These are phyloP conservation scores for Phytopythium aichiense DNA, from an alignment of 352 stramenopile species.

Conservation along the genomic window DNA sequence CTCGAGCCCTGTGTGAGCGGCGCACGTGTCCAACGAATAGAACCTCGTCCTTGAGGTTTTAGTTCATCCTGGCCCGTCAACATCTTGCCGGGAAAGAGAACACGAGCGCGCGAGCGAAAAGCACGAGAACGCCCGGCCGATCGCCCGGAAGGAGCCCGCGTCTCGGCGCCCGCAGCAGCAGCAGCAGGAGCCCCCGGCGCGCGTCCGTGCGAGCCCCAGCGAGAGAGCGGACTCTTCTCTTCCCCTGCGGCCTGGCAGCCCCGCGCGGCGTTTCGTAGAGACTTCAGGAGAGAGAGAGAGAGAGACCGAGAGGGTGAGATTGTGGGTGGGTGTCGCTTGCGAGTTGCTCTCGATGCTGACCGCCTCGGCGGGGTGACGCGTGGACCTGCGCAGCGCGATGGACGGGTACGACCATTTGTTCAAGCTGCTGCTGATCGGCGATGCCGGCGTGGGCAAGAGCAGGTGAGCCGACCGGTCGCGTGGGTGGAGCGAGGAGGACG, in stretches of 20 bases:
- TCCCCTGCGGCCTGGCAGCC: too few species aligned
- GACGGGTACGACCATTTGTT: slow-evolving; percentile 97
- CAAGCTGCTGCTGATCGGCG: slow-evolving; percentile 98
- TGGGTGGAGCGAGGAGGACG: not conserved
- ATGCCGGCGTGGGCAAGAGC: slow-evolving; percentile 97
- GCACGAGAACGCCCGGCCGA: slow-evolving; percentile 3
- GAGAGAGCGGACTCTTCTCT: too few species aligned
- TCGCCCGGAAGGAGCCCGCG: not conserved
- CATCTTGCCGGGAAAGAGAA: not conserved
- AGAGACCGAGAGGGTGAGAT: not conserved
- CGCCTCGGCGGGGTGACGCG: too few species aligned
- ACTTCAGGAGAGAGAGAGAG: not conserved
- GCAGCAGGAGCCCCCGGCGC: not conserved
- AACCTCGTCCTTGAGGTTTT: slow-evolving; percentile 1
- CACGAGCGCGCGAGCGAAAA: not conserved
- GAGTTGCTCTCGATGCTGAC: not conserved
- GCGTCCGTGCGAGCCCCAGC: too few species aligned
- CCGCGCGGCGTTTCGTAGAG: too few species aligned
- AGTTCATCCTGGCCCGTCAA: too few species aligned
- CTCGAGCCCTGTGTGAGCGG: too few species aligned
- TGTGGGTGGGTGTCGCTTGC: not conserved
- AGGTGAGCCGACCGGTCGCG: slow-evolving; percentile 41
- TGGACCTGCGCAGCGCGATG: slow-evolving; percentile 26
- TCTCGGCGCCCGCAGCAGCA: not conserved
- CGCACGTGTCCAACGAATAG: too few species aligned